These are phyloP conservation scores for Lachnellula suecica DNA, from an alignment of 2,329 filamentous ascomycete genomes.

Conservation along the genomic window DNA sequence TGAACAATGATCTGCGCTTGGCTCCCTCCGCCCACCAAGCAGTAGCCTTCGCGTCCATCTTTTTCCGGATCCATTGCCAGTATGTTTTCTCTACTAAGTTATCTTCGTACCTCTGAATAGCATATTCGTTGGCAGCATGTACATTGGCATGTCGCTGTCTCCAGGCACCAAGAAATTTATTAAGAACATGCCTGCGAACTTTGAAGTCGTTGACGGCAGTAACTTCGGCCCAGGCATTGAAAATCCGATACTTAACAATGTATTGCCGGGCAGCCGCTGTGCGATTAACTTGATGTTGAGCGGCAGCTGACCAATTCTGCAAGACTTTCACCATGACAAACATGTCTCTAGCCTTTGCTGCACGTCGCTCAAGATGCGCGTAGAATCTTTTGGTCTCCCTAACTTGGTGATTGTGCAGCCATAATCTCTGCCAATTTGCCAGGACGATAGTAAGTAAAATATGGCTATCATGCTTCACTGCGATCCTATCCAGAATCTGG, in stretches of 20 bases:
- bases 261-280: constrained; percentile 69
- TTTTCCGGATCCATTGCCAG: constrained; percentile 38
- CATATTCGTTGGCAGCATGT: constrained; percentile 24
- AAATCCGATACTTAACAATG: constrained; percentile 67
- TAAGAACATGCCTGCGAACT: constrained; percentile 48
- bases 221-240: constrained; percentile 67
- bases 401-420: constrained; percentile 22
- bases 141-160: constrained; percentile 24
- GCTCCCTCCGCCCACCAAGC: constrained; percentile 15
- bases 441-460: constrained; percentile 53
- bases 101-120: constrained; percentile 31
- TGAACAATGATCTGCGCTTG: constrained; percentile 21
- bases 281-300: constrained; percentile 63
- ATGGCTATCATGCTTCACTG: constrained; percentile 47
- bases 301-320: constrained; percentile 66
- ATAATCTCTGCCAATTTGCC: constrained; percentile 45
- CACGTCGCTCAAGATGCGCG: constrained; percentile 55
- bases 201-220: constrained; percentile 45
- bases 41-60: constrained; percentile 20
- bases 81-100: constrained; percentile 31
- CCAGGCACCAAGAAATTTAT: constrained; percentile 55
- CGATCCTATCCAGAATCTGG: constrained; percentile 40
- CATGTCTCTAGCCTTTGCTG: constrained; percentile 62
- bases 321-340: constrained; percentile 65
- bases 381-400: constrained; percentile 52